A percentile compares a stretch with the other conserved stretches of the same genome.
Conservation (phyloP, 768 basidiomycete genomes). For the Stropharia rugosoannulata region DNA sequence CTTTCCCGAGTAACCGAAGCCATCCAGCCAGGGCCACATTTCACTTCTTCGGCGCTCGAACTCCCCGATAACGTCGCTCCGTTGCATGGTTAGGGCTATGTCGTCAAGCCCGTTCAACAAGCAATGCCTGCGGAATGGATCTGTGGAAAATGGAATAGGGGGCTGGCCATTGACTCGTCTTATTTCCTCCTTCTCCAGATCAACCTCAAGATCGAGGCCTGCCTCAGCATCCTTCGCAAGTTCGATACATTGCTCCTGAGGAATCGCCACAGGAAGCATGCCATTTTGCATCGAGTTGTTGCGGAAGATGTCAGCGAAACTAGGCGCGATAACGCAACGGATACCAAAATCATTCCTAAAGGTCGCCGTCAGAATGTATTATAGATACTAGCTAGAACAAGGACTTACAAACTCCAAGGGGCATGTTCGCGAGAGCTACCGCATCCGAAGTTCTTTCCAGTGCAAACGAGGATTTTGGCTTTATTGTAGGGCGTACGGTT, state of each 20-base stretch:
- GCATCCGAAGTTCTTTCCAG: conserved; percentile 88
- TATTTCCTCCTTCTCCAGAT: conserved; percentile 81
- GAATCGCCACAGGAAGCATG: conserved; percentile 76
- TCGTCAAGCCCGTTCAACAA: conserved; percentile 96
- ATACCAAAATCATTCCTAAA: conserved; percentile 87
- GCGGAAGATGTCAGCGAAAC: conserved; percentile 89
- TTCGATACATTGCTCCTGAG: conserved; percentile 69
- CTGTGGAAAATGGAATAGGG: conserved; percentile 75
- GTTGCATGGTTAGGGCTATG: conserved; percentile 91
- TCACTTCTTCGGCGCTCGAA: conserved; percentile 82
- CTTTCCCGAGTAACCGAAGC: conserved; percentile 85
- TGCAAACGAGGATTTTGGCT: conserved; percentile 80
- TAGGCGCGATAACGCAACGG: conserved; percentile 82
- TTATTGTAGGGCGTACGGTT: conserved; percentile 78
- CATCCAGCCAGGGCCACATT: conserved; percentile 95
- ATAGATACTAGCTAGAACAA: background rate
- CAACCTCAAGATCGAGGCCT: conserved; percentile 77
- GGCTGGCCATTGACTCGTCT: conserved; percentile 71
- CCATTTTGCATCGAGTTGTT: conserved; percentile 93
- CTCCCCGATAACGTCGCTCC: conserved; percentile 61
- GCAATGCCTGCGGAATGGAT: conserved; percentile 91
- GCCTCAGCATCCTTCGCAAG: conserved; percentile 77
- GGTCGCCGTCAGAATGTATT: conserved; percentile 1
- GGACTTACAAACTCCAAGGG: conserved; percentile 77
- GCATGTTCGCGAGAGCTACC: conserved; percentile 91